Percentiles rank a stretch among this genome's conserved stretches.
These are phyloP conservation scores for Endocarpon pusillum DNA, from an alignment of 495 filamentous ascomycete genomes.

Conservation along the genomic window DNA sequence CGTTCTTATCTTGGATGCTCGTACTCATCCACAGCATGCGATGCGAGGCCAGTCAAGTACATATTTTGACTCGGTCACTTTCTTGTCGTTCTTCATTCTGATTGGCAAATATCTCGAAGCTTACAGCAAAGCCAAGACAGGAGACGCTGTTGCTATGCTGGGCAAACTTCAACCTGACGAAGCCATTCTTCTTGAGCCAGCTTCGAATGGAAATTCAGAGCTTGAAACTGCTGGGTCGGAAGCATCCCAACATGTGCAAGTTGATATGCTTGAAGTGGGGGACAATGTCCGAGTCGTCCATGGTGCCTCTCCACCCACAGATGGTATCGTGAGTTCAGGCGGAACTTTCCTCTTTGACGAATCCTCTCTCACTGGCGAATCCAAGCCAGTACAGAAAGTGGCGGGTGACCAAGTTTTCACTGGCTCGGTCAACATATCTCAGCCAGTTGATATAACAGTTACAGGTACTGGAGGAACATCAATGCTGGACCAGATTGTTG, in stretches of 20 bases:
- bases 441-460: constrained; percentile 50
- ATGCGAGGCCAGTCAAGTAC: too few relatives aligned
- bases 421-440: constrained; percentile 71
- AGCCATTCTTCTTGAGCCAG: constrained; percentile 44
- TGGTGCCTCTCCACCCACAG: constrained; percentile 71
- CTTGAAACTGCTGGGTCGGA: constrained; percentile 8
- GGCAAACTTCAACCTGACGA: constrained; percentile 65
- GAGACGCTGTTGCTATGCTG: constrained; percentile 69
- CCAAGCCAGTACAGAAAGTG: constrained; percentile 52
- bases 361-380: constrained; percentile 81
- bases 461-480: constrained; percentile 58
- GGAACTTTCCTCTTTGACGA: constrained; percentile 68
- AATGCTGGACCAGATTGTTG: constrained; percentile 85
- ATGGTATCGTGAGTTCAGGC: constrained; percentile 39
- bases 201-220: not conserved
- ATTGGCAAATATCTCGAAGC: constrained; percentile 68
- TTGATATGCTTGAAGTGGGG: constrained; percentile 70
- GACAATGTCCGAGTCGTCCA: constrained; percentile 62
- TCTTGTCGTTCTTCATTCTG: constrained; percentile 82
- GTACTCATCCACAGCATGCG: constrained; percentile 28
- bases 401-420: constrained; percentile 60
- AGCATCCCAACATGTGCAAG: constrained; percentile 28
- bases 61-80: constrained; percentile 92
- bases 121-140: constrained; percentile 83
- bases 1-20: constrained; percentile 53